A percentile compares a stretch with the other conserved stretches of the same genome.
Conservation (phyloP, 129 eudicot genomes). For the Flaveria sonorensis region DNA sequence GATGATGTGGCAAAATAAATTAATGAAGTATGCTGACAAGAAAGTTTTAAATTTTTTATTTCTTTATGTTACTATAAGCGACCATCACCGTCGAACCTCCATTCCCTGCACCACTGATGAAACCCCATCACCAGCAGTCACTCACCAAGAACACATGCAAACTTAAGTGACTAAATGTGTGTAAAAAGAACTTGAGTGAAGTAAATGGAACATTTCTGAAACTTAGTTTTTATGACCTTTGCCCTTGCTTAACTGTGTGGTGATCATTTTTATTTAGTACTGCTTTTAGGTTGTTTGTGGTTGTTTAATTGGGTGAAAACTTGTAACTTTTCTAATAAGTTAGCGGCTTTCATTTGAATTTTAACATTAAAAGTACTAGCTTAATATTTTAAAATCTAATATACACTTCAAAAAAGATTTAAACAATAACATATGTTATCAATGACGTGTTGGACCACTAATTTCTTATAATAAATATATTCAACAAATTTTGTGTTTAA, state of each 20-base stretch:
- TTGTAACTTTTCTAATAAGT: not conserved
- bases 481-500: not conserved
- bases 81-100: not conserved
- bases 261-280: not conserved
- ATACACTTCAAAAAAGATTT: not conserved
- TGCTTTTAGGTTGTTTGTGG: not conserved
- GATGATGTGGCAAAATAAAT: not conserved
- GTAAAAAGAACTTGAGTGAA: not conserved
- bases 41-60: not conserved
- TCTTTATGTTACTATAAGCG: too few species aligned
- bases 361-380: not conserved
- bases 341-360: not conserved
- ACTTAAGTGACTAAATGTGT: not conserved
- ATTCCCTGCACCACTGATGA: not conserved
- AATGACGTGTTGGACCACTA: not conserved
- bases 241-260: not conserved
- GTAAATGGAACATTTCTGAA: not conserved
- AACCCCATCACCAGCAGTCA: not conserved
- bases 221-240: not conserved
- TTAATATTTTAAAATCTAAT: not conserved
- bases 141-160: not conserved
- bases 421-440: not conserved
- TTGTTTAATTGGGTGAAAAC: not conserved
- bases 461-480: not conserved
- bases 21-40: not conserved